Base-by-base conservation (phyloP, 1,284 basidiomycete species). In the Somion occarium region DNA sequence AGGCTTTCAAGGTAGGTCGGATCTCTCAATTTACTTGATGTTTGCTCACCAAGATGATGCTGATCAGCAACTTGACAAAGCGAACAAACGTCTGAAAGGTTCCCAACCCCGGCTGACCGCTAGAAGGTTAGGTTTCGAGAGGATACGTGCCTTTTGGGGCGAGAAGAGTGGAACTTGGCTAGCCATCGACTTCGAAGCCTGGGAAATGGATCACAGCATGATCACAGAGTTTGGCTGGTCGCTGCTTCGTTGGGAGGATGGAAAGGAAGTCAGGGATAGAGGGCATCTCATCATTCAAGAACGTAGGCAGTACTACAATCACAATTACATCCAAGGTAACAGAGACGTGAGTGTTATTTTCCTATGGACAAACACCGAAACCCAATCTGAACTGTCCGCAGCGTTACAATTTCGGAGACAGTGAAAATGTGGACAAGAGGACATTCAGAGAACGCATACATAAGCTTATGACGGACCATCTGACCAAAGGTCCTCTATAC, bases 171-270 rank as follows among this genome's bases (percentile, higher is more conserved):
- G 85, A 27, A 76, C 78, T 7, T 91, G 87, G 85, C 76, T 78
- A 59, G 80, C 88, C 12, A 67, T 91, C 46, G 89, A 92, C 65
- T 85, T 92, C 57, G 90, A 92, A 65, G 78, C 76, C 11, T 91
- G 87, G 86, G 89, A 91, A 61, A 69, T 70, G 50, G 85, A 90
- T 30, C 85, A 89, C 59, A 77, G 65, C 0, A 54, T 83, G 20
- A 71, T 90, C 57, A 89, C 85, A 23, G 88, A 92, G 63, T 83
- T 88, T 57, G 88, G 88, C n/a, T 91, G 79, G 74, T 79, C 80
- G 56, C 61, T 71, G 13, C 57, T 82, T 19, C 72, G 68, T 11
- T 90, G 83, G 82, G 72, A 78, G 45, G 70, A 74, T 38, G 78
- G 71, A 2, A 48, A 70, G 44, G 70, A 72, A 56, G 59, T 80